phyloP scores from a whole-genome alignment of 2,329 filamentous ascomycete genomes.

The Alternaria tenuissima region DNA sequence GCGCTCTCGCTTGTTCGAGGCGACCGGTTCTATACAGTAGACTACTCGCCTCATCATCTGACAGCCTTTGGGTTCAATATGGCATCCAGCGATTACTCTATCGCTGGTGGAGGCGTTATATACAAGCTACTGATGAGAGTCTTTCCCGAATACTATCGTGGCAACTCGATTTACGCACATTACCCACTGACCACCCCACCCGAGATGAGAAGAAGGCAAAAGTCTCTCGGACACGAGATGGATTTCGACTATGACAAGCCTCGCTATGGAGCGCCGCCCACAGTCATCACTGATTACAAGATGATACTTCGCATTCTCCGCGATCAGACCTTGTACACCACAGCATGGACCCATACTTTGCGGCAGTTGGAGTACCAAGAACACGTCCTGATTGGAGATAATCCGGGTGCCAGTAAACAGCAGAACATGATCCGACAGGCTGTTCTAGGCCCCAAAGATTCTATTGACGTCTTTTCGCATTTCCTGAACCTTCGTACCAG shows the following conservation, averaged over 20 bases:
- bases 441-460: not conserved
- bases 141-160: conserved; percentile 14
- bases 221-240: too few species aligned
- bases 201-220: too few species aligned
- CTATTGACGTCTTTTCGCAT: not conserved
- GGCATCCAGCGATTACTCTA: conserved; percentile 12
- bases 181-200: not conserved
- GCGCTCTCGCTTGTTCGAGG: not conserved
- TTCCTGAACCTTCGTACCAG: not conserved
- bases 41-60: conserved; percentile 20
- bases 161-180: conserved; percentile 1
- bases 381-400: not conserved
- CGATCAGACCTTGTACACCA: not conserved
- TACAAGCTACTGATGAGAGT: conserved; percentile 28
- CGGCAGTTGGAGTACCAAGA: not conserved
- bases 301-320: too few species aligned
- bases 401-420: not conserved
- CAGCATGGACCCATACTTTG: not conserved
- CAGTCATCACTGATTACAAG: too few species aligned
- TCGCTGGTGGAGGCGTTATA: conserved; percentile 21
- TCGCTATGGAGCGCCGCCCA: too few species aligned
- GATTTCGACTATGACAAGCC: too few species aligned
- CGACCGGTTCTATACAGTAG: conserved; percentile 27
- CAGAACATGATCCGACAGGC: not conserved
- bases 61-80: conserved; percentile 26